Evolutionary conservation across 768 basidiomycete genomes (phyloP), one percentile per base, ranked within the genome.

Genomic region (Cystofilobasidium macerans): DNA sequence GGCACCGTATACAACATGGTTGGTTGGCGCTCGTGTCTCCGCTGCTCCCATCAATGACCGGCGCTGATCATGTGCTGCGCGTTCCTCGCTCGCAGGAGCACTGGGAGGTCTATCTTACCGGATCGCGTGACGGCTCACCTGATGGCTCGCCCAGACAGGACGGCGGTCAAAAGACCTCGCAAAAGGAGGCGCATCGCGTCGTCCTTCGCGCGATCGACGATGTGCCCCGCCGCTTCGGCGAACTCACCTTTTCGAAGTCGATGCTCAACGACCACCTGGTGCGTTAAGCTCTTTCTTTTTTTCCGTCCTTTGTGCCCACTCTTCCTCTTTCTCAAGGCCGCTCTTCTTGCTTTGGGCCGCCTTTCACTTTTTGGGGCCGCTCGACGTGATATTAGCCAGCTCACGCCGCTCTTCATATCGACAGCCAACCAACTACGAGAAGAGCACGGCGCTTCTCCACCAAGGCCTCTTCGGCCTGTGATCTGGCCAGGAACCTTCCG

Each of bases 1-100:
- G 76, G 76, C 18, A 64, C 36, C 24, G 71, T 73, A 6, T 75
- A 75, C 63, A 70, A 72, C 32, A 73, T 75, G 70, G 75, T 75
- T 62, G 54, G 73, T 71, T 12, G 42, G 30, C 6, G 22, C 32
- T 42, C 16, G 28, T 14, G 33, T 45, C 45, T 11, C 61, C 22
- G 30, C 8, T 28, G 18, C 47, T 60, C 26, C 12, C 22, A 0
- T 33, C 20, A 1, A 3, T 36, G 26, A 54, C 33, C 0, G 14
- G 28, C n/a, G 28, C 43, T 43, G 26, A 12, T 26, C 38, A 26
- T 38, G 26, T 30, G 7, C 26, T 20, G 4, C 7, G n/a, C 20
- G 20, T 32, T 22, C 20, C 26, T 22, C 12, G 30, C 6, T 32
- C 26, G 22, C 57, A 72, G 70, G 71, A 72, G 65, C 71, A 70